These are phyloP conservation scores for Starmerella vaccinii DNA, from an alignment of 805 yeast genomes.

Conservation along the genomic window DNA sequence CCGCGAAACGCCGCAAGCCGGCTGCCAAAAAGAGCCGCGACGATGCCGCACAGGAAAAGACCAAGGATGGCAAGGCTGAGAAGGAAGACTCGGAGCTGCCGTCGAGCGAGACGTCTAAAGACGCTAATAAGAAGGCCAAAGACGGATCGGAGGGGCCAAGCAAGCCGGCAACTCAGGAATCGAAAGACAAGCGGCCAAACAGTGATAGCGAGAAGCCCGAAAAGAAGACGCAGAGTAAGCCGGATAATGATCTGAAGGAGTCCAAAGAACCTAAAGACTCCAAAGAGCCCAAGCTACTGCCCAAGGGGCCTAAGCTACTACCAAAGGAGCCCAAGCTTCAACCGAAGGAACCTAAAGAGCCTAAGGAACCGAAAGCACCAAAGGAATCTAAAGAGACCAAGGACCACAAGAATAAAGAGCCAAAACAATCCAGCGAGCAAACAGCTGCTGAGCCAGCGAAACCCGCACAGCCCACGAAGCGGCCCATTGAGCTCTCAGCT, in stretches of 20 bases:
- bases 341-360: not conserved
- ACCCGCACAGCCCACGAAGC: no score
- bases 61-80: not conserved
- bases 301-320: not conserved
- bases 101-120: not conserved
- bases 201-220: not conserved
- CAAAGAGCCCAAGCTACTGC: not conserved
- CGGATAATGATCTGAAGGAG: no score
- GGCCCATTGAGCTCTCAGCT: no score
- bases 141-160: not conserved
- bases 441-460: not conserved
- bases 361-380: not conserved
- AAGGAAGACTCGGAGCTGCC: not conserved
- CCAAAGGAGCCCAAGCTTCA: not conserved
- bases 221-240: not conserved
- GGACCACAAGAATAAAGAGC: not conserved
- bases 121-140: not conserved
- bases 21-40: not conserved
- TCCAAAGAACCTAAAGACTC: not conserved
- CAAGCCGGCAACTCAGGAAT: no score
- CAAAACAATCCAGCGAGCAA: not conserved
- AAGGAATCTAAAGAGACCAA: not conserved
- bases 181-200: not conserved
- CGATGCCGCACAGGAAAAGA: not conserved
- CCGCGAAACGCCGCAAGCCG: conserved; percentile 5